A percentile compares a stretch with the other conserved stretches of the same genome.
Evolutionary conservation across 768 basidiomycete species (phyloP).

Genomic region (Mycena crocata): DNA sequence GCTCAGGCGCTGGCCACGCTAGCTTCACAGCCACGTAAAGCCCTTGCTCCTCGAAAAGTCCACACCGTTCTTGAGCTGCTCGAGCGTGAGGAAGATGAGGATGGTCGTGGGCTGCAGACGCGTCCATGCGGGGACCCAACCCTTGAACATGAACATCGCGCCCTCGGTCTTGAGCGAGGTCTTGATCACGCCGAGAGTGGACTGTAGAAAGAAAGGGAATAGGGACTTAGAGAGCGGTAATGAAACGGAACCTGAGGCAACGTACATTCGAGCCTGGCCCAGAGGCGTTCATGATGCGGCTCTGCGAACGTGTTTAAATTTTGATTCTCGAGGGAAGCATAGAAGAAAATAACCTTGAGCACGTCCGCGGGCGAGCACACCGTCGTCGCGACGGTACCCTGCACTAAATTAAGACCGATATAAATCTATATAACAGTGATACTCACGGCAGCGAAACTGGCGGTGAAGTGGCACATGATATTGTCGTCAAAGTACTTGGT

Average conservation of each 20-base stretch:
- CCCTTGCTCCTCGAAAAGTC: conserved; percentile 67
- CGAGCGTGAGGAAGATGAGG: conserved; percentile 86
- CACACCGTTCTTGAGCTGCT: conserved; percentile 80
- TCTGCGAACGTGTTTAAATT: conserved; percentile 48
- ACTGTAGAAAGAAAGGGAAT: conserved; percentile 51
- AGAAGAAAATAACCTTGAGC: conserved; percentile 62
- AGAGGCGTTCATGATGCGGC: conserved; percentile 90
- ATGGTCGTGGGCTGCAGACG: conserved; percentile 90
- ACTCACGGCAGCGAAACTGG: conserved; percentile 86
- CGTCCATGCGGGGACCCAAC: conserved; percentile 90
- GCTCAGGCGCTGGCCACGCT: no score
- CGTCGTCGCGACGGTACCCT: conserved; percentile 91
- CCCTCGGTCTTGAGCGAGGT: conserved; percentile 79
- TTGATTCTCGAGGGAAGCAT: neutral
- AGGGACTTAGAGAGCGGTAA: neutral
- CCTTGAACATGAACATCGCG: conserved; percentile 92
- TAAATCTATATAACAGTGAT: neutral
- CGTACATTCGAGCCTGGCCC: conserved; percentile 82
- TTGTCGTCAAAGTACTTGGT: conserved; percentile 83
- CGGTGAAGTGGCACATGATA: conserved; percentile 84
- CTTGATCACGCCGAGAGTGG: conserved; percentile 77
- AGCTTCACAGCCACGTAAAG: conserved; percentile 41
- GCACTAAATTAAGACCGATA: neutral
- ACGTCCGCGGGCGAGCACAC: conserved; percentile 92
- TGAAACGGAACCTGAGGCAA: no score